These are phyloP conservation scores for Malbranchea cinnamomea DNA, from an alignment of 2,329 filamentous ascomycete species.

Conservation along the genomic window DNA sequence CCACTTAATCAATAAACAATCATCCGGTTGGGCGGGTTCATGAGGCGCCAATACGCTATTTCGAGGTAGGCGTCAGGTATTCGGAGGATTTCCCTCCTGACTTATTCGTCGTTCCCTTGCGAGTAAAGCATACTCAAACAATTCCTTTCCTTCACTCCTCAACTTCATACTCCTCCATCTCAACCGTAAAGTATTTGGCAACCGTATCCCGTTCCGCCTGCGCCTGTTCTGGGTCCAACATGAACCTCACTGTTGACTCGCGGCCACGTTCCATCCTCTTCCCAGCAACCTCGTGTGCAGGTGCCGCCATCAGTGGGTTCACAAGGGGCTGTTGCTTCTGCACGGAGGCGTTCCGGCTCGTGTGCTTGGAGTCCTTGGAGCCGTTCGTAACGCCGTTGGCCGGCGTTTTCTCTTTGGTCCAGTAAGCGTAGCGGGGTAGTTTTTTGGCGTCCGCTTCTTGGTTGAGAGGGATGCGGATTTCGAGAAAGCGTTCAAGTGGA, in stretches of 20 bases:
- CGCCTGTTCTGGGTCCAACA: conserved; percentile 67
- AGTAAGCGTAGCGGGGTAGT: conserved; percentile 49
- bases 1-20: no score
- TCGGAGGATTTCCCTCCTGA: no score
- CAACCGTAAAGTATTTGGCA: conserved; percentile 53
- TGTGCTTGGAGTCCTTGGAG: conserved; percentile 16
- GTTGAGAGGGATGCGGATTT: conserved; percentile 75
- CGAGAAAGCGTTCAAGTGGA: conserved; percentile 64
- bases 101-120: no score
- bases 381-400: conserved; percentile 11
- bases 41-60: no score
- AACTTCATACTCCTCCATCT: conserved; percentile 52
- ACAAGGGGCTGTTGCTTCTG: conserved; percentile 9
- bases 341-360: conserved; percentile 12
- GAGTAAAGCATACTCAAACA: no score
- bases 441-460: conserved; percentile 54
- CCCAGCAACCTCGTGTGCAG: conserved; percentile 30
- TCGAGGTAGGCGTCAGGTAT: no score
- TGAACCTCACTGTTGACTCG: conserved; percentile 74
- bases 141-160: conserved; percentile 18
- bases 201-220: conserved; percentile 55
- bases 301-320: conserved; percentile 31
- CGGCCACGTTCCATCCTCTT: conserved; percentile 30
- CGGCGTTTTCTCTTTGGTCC: conserved; percentile 19
- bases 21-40: no score